Evolutionary conservation across 2,329 filamentous ascomycete genomes (phyloP).

Genomic region (Fonsecaea erecta): DNA sequence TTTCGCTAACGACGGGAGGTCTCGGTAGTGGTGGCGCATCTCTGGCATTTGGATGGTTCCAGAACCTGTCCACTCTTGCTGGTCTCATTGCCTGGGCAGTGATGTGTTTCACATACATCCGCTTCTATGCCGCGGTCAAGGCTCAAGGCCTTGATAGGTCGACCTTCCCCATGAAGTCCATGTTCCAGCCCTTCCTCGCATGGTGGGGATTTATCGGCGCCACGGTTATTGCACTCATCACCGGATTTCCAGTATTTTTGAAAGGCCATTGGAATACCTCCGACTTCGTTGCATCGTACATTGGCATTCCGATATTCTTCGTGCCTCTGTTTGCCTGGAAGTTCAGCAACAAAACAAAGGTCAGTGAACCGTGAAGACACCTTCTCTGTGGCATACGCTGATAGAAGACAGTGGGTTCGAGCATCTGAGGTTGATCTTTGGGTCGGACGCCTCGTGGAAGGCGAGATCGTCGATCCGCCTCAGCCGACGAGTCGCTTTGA

Average conservation of each 20-base stretch:
- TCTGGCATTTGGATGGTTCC: conserved; percentile 53
- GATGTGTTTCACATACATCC: conserved; percentile 54
- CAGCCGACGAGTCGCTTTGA: too few species aligned
- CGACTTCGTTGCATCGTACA: conserved; percentile 22
- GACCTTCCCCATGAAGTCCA: conserved; percentile 18
- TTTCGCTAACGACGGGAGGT: conserved; percentile 36
- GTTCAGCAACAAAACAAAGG: conserved; percentile 15
- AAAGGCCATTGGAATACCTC: background rate
- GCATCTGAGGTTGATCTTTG: conserved; percentile 29
- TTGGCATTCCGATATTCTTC: conserved; percentile 22
- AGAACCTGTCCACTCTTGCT: conserved; percentile 54
- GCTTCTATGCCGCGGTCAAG: conserved; percentile 62
- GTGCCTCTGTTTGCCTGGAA: conserved; percentile 18
- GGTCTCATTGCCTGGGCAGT: conserved; percentile 57
- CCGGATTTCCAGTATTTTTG: conserved; percentile 21
- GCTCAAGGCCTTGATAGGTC: conserved; percentile 54
- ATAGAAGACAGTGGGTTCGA: background rate
- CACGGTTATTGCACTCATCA: conserved; percentile 17
- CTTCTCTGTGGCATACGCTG: background rate
- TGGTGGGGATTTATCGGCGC: conserved; percentile 12
- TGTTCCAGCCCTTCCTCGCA: conserved; percentile 19
- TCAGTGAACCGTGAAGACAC: background rate
- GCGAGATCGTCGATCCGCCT: background rate
- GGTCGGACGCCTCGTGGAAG: conserved; percentile 41
- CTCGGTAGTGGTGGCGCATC: conserved; percentile 40